Conservation (phyloP, 2,329 filamentous ascomycete genomes). For the Trichoderma lentiforme region DNA sequence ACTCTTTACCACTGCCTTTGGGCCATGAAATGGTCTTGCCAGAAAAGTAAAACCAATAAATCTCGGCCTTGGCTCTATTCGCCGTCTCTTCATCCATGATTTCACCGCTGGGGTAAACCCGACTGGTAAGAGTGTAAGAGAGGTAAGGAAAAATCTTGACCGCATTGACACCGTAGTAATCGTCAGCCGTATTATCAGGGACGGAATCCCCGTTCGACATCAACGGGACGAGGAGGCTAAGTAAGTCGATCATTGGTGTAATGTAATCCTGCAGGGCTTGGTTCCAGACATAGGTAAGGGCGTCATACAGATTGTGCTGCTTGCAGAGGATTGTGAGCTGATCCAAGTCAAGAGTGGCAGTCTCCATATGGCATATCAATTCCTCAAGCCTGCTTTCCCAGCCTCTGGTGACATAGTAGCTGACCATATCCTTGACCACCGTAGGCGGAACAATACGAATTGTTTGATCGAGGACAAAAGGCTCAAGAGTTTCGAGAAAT, state of each 20-base stretch:
- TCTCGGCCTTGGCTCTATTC: conserved; percentile 73
- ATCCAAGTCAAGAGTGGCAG: conserved; percentile 86
- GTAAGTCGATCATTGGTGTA: conserved; percentile 80
- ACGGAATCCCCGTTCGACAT: conserved; percentile 54
- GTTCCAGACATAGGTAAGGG: conserved; percentile 96
- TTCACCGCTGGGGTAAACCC: conserved; percentile 85
- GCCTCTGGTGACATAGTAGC: conserved; percentile 72
- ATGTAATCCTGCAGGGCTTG: conserved; percentile 85
- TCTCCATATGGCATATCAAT: conserved; percentile 90
- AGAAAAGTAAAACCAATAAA: conserved; percentile 93
- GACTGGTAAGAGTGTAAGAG: conserved; percentile 83
- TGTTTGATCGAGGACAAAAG: conserved; percentile 76
- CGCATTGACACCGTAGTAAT: conserved; percentile 65
- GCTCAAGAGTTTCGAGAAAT: conserved; percentile 85
- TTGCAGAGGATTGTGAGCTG: conserved; percentile 89
- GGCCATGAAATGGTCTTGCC: conserved; percentile 76
- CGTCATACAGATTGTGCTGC: conserved; percentile 88
- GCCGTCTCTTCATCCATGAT: conserved; percentile 69
- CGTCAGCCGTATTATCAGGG: conserved; percentile 55
- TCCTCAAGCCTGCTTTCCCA: conserved; percentile 81
- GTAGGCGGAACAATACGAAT: conserved; percentile 74
- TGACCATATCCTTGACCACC: conserved; percentile 81
- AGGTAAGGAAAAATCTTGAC: conserved; percentile 94
- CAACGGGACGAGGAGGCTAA: conserved; percentile 63
- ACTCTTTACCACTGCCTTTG: conserved; percentile 55